Conservation (phyloP, 192 early-diverging fungal genomes). For the Coemansia biformis region DNA sequence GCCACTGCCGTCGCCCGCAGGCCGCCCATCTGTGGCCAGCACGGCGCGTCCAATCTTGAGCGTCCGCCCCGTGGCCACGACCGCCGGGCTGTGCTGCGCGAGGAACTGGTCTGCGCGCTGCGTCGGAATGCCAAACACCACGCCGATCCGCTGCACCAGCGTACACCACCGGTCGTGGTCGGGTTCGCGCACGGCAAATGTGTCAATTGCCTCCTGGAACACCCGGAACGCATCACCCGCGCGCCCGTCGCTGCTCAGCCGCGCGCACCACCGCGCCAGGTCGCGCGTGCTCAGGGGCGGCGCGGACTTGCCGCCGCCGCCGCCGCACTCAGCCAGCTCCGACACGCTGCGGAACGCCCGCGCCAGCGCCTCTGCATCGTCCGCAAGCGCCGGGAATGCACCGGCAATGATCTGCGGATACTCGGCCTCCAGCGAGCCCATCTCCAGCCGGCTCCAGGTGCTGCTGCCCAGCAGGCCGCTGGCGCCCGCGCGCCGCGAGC, state of each 20-base stretch:
- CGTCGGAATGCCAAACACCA: slow-evolving; percentile 60
- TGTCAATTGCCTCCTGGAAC: slow-evolving; percentile 83
- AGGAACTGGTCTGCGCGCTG: slow-evolving; percentile 66
- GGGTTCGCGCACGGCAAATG: slow-evolving; percentile 76
- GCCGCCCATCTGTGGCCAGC: slow-evolving; percentile 1
- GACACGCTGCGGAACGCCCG: slow-evolving; percentile 46
- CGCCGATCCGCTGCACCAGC: slow-evolving; percentile 62
- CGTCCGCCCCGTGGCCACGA: slow-evolving; percentile 38
- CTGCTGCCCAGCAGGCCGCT: slow-evolving; percentile 51
- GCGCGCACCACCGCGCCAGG: slow-evolving; percentile 85
- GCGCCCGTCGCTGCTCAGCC: slow-evolving; percentile 50
- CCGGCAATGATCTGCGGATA: slow-evolving; percentile 24
- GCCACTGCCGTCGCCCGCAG: slow-evolving; percentile 9
- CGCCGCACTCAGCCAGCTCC: slow-evolving; percentile 36
- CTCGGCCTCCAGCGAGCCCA: slow-evolving; percentile 55
- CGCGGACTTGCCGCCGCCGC: slow-evolving; percentile 28
- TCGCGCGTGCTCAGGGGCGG: slow-evolving; percentile 75
- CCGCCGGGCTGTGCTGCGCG: slow-evolving; percentile 60
- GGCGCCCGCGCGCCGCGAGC: slow-evolving; percentile 34
- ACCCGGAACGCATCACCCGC: slow-evolving; percentile 33
- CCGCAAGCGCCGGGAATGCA: slow-evolving; percentile 39
- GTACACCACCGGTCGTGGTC: slow-evolving; percentile 59
- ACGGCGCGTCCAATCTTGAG: slow-evolving; percentile 28
- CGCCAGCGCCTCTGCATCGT: slow-evolving; percentile 56
- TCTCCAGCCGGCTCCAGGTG: slow-evolving; percentile 76